These are phyloP conservation scores for Royoungia palumana DNA, from an alignment of 768 basidiomycete genomes.

Conservation along the genomic window DNA sequence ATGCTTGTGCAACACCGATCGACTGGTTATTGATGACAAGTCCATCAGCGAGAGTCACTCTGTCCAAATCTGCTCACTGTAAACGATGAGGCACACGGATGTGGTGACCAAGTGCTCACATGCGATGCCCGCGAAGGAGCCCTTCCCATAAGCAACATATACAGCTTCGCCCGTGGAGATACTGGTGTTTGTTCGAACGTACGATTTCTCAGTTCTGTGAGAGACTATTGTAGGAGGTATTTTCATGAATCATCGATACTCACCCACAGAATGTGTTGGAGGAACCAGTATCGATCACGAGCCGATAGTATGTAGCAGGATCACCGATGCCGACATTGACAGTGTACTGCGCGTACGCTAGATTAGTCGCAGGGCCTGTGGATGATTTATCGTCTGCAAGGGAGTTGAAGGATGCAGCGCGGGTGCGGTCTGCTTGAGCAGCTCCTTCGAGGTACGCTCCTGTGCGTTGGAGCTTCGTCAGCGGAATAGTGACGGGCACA, in stretches of 20 bases:
- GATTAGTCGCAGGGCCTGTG: conserved; percentile 9
- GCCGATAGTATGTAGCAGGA: conserved; percentile 23
- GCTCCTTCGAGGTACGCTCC: conserved; percentile 11
- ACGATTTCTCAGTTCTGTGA: conserved; percentile 12
- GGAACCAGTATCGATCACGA: conserved; percentile 28
- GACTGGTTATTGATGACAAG: conserved; percentile 24
- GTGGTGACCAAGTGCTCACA: conserved; percentile 12
- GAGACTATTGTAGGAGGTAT: neutral
- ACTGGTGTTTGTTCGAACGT: conserved; percentile 16
- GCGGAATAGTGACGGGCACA: neutral
- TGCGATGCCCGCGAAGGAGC: conserved; percentile 32
- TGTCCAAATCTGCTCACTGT: conserved; percentile 13
- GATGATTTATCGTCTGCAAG: neutral
- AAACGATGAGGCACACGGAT: neutral
- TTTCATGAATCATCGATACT: neutral
- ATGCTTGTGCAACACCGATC: conserved; percentile 22
- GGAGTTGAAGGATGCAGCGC: conserved; percentile 3
- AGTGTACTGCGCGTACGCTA: conserved; percentile 14
- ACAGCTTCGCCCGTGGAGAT: conserved; percentile 16
- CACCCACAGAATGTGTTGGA: conserved; percentile 26
- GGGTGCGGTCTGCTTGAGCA: conserved; percentile 11
- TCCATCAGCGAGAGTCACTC: conserved; percentile 17
- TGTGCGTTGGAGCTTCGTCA: conserved; percentile 2
- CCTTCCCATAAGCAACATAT: conserved; percentile 5
- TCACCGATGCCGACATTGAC: conserved; percentile 22